Conservation (phyloP, 2,329 filamentous ascomycete species). For the Diaporthe caulivora region DNA sequence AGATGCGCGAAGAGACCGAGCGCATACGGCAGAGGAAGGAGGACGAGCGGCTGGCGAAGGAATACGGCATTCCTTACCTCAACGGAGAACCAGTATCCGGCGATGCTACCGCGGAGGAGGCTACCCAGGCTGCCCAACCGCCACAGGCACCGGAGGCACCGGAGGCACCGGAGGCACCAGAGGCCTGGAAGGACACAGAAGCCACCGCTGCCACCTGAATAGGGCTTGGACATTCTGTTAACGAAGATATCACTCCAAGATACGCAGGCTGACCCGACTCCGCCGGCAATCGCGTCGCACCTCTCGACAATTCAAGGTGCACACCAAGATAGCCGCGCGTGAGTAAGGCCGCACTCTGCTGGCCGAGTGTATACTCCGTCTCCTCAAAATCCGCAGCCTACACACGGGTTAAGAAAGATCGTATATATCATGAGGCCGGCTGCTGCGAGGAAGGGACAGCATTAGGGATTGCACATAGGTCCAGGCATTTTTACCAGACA, state of each 20-base stretch:
- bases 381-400: slow-evolving; percentile 27
- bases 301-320: slow-evolving; percentile 39
- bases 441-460: slow-evolving; percentile 24
- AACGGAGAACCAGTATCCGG: slow-evolving; percentile 39
- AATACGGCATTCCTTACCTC: slow-evolving; percentile 46
- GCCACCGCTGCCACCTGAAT: slow-evolving; percentile 37
- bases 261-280: slow-evolving; percentile 25
- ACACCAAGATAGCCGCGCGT: slow-evolving; percentile 32
- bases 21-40: slow-evolving; percentile 80
- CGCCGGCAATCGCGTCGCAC: slow-evolving; percentile 37
- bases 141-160: background rate
- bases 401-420: slow-evolving; percentile 28
- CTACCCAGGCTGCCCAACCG: slow-evolving; percentile 4
- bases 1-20: slow-evolving; percentile 87
- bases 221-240: background rate
- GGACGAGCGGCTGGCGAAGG: slow-evolving; percentile 71
- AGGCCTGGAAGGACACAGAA: slow-evolving; percentile 8
- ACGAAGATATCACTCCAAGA: slow-evolving; percentile 23
- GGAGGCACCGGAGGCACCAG: background rate
- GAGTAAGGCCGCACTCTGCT: slow-evolving; percentile 34
- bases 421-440: slow-evolving; percentile 32
- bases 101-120: slow-evolving; percentile 32
- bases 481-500: slow-evolving; percentile 26
- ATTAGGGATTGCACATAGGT: slow-evolving; percentile 30
- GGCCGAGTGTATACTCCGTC: slow-evolving; percentile 23